phyloP scores from a whole-genome alignment of 1,284 basidiomycete genomes.

The Boletus semigastroideus region DNA sequence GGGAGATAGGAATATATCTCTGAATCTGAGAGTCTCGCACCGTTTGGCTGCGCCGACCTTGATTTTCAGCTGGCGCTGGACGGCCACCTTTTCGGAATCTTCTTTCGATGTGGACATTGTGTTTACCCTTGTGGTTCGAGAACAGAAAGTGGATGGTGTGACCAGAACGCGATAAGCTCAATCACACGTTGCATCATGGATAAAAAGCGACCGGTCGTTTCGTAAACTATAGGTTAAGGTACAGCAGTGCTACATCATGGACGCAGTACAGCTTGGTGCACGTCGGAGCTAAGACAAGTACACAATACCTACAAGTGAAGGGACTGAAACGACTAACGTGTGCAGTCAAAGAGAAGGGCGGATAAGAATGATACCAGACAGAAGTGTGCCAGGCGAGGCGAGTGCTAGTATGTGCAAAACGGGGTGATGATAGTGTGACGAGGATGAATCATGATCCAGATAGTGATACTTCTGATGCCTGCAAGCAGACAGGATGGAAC shows the following conservation, averaged over 20 bases:
- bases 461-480: constrained; percentile 15
- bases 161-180: constrained; percentile 18
- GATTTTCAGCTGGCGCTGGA: constrained; percentile 75
- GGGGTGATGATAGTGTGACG: not conserved
- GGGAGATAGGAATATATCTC: constrained; percentile 14
- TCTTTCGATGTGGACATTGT: constrained; percentile 20
- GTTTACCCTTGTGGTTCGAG: constrained; percentile 12
- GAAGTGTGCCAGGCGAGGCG: constrained; percentile 19
- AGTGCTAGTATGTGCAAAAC: constrained; percentile 17
- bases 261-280: constrained; percentile 33
- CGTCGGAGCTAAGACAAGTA: constrained; percentile 31
- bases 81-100: constrained; percentile 32
- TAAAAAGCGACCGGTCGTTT: constrained; percentile 26
- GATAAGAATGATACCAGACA: constrained; percentile 27
- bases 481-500: constrained; percentile 26
- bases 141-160: not conserved
- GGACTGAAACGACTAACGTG: constrained; percentile 26
- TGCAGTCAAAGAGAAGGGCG: constrained; percentile 26
- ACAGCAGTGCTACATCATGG: constrained; percentile 31
- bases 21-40: constrained; percentile 49
- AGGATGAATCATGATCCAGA: constrained; percentile 2
- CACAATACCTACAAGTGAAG: constrained; percentile 34
- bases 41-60: constrained; percentile 73
- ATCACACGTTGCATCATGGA: constrained; percentile 1
- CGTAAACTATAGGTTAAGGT: constrained; percentile 30